Evolutionary conservation across 495 filamentous ascomycete genomes (phyloP).

Genomic region (Bathelium albidoporum): DNA sequence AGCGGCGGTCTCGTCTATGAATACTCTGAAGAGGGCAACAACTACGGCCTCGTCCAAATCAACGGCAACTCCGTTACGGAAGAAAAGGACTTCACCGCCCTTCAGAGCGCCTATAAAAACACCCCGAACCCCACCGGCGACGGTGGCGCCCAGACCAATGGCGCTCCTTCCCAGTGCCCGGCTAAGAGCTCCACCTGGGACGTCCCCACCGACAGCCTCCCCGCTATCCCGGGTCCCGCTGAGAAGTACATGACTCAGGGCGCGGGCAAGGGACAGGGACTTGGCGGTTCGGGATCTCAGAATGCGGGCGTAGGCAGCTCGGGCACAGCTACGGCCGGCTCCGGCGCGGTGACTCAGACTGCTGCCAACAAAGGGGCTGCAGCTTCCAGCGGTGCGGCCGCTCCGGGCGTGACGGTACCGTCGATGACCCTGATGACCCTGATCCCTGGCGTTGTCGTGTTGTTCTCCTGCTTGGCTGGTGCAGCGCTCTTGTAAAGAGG

Average conservation of each 20-base stretch:
- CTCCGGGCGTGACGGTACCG: conserved; percentile 14
- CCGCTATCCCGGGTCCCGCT: conserved; percentile 61
- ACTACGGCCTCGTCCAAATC: conserved; percentile 71
- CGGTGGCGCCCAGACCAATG: conserved; percentile 64
- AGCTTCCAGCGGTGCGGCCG: conserved; percentile 36
- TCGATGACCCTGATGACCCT: background rate
- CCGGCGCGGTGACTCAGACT: conserved; percentile 42
- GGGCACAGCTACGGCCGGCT: conserved; percentile 52
- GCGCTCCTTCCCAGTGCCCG: conserved; percentile 60
- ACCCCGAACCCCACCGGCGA: conserved; percentile 59
- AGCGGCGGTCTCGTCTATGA: conserved; percentile 95
- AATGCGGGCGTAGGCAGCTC: conserved; percentile 52
- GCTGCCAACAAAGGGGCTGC: conserved; percentile 23
- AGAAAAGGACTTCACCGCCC: conserved; percentile 53
- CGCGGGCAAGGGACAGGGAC: conserved; percentile 62
- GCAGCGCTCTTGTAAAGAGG: background rate
- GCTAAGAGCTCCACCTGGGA: conserved; percentile 59
- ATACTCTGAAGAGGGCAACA: conserved; percentile 68
- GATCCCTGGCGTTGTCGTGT: background rate
- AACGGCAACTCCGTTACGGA: conserved; percentile 44
- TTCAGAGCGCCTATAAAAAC: conserved; percentile 53
- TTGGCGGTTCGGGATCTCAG: conserved; percentile 63
- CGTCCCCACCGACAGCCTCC: conserved; percentile 55
- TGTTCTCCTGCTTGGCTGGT: background rate
- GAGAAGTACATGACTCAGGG: conserved; percentile 59